These are phyloP conservation scores for Zygotorulaspora sp. DNA, from an alignment of 805 yeast species.

Conservation along the genomic window DNA sequence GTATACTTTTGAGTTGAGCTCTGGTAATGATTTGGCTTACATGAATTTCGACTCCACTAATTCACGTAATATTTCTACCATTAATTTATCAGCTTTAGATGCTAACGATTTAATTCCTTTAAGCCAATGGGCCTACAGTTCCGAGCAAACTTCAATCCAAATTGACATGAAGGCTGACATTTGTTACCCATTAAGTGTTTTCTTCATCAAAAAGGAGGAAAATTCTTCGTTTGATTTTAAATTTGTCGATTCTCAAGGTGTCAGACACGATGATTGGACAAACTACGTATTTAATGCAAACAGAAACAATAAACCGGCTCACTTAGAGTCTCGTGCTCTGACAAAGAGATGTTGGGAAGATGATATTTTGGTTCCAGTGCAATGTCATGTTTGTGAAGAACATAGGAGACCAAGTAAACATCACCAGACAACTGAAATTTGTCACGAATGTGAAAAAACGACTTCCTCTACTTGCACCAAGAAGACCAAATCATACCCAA, in stretches of 20 bases:
- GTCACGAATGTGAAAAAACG: not conserved
- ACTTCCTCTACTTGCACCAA: not conserved
- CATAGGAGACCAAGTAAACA: too few species aligned
- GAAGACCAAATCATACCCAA: not conserved
- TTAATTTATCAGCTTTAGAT: slow-evolving; percentile 1
- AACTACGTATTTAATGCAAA: slow-evolving; percentile 1
- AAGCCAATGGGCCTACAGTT: slow-evolving; percentile 2
- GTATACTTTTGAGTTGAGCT: not conserved
- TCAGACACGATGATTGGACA: slow-evolving; percentile 2
- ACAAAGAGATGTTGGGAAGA: slow-evolving; percentile 3
- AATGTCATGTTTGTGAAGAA: slow-evolving; percentile 2
- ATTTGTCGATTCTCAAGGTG: slow-evolving; percentile 1
- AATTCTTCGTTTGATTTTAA: not conserved
- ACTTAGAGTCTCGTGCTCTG: slow-evolving; percentile 2
- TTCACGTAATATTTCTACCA: slow-evolving; percentile 3
- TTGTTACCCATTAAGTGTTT: slow-evolving; percentile 3
- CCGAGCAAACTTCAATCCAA: not conserved
- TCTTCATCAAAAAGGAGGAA: slow-evolving; percentile 2
- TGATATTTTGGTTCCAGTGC: not conserved
- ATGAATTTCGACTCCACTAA: not conserved
- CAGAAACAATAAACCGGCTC: not conserved
- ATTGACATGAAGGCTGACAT: slow-evolving; percentile 1
- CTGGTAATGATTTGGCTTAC: slow-evolving; percentile 2
- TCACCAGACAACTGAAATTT: not conserved
- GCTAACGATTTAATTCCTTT: slow-evolving; percentile 1